Evolutionary conservation across 2,329 filamentous ascomycete genomes (phyloP).

Genomic region (Arthrobotrys conoides): DNA sequence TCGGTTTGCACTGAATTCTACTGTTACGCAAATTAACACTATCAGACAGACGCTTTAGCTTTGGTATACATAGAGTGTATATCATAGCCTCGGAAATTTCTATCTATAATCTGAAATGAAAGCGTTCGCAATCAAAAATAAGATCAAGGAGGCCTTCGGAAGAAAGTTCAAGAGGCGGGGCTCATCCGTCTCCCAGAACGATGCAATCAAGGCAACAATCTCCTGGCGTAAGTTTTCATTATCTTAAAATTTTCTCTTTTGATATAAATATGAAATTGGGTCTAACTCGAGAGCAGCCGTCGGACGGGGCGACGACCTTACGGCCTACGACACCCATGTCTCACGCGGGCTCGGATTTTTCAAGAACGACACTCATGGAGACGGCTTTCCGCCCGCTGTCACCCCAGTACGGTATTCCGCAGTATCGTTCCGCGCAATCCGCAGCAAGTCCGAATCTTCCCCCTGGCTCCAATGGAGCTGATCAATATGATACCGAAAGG

Average conservation of each 20-base stretch:
- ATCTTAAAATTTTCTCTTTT: background rate
- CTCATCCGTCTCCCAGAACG: conserved; percentile 35
- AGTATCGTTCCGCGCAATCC: conserved; percentile 37
- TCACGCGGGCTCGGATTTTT: conserved; percentile 41
- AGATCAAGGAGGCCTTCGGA: conserved; percentile 39
- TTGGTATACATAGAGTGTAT: conserved; percentile 6
- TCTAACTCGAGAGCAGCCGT: conserved; percentile 22
- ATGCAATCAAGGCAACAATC: conserved; percentile 43
- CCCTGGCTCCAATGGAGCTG: conserved; percentile 28
- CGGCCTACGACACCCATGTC: conserved; percentile 45
- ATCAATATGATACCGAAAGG: conserved; percentile 31
- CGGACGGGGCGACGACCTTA: conserved; percentile 27
- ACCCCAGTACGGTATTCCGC: conserved; percentile 36
- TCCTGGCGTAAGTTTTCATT: conserved; percentile 51
- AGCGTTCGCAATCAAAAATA: conserved; percentile 25
- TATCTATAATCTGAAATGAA: conserved; percentile 17
- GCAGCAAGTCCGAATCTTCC: conserved; percentile 19
- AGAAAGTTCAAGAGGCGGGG: conserved; percentile 38
- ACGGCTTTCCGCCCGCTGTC: conserved; percentile 35
- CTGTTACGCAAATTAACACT: background rate
- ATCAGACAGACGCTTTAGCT: background rate
- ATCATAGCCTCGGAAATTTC: background rate
- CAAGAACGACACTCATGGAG: conserved; percentile 31
- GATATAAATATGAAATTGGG: background rate
- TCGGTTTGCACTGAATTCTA: background rate